Conservation (phyloP, 1,139 yeast genomes). For the Candida smagusa region DNA sequence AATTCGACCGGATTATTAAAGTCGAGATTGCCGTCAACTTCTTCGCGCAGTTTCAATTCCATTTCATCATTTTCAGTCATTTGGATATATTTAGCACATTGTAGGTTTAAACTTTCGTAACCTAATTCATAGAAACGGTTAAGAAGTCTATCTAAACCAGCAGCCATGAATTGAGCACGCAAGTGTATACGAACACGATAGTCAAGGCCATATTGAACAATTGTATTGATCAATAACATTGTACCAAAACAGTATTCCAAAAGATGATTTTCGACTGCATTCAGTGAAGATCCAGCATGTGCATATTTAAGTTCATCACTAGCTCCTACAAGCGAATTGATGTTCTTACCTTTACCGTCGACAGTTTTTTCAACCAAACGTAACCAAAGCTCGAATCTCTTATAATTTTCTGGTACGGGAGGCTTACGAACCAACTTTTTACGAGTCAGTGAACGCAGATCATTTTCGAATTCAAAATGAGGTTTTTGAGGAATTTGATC, state of each 20-base stretch:
- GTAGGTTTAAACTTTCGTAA: constrained; percentile 62
- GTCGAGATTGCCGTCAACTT: constrained; percentile 58
- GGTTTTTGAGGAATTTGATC: constrained; percentile 60
- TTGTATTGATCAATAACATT: constrained; percentile 69
- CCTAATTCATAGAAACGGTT: constrained; percentile 60
- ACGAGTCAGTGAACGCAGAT: constrained; percentile 7
- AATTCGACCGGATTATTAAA: constrained; percentile 76
- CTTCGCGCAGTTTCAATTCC: constrained; percentile 58
- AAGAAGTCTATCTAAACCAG: constrained; percentile 68
- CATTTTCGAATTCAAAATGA: constrained; percentile 44
- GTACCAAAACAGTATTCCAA: constrained; percentile 80
- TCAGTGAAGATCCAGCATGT: constrained; percentile 44
- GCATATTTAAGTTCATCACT: constrained; percentile 74
- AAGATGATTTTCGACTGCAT: constrained; percentile 57
- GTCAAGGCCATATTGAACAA: constrained; percentile 65
- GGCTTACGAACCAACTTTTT: constrained; percentile 39
- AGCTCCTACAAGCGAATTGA: constrained; percentile 91
- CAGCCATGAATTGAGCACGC: constrained; percentile 72
- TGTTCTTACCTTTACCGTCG: constrained; percentile 78
- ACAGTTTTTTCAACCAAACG: constrained; percentile 67
- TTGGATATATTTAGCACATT: constrained; percentile 62
- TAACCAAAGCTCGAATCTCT: constrained; percentile 85
- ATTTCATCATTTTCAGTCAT: constrained; percentile 69
- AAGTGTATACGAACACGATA: constrained; percentile 68
- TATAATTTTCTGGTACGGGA: constrained; percentile 38